Conservation (phyloP, 192 early-diverging fungal species). For the Podila epigama region DNA sequence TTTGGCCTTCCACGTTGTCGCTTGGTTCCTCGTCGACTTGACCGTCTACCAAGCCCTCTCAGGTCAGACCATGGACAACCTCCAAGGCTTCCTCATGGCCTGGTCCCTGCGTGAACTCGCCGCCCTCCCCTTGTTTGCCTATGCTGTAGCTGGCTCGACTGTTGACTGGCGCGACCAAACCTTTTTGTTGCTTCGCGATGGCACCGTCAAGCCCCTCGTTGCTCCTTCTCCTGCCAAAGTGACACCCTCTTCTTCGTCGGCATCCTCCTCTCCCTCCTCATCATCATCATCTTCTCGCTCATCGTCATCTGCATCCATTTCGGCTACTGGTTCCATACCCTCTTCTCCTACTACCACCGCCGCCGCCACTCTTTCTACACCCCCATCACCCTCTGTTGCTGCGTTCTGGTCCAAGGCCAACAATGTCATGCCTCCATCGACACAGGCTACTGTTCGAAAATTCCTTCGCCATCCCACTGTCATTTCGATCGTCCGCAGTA, state of each 20-base stretch:
- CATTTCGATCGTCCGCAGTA: constrained; percentile 45
- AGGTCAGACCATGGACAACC: constrained; percentile 41
- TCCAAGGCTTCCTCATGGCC: constrained; percentile 66
- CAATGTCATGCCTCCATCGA: constrained; percentile 43
- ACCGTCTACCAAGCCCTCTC: constrained; percentile 55
- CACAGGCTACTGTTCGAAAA: constrained; percentile 25
- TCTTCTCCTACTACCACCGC: constrained; percentile 17
- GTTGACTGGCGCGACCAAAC: constrained; percentile 89
- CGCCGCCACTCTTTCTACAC: too few relatives aligned
- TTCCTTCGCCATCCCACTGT: constrained; percentile 47
- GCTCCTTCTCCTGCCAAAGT: background rate
- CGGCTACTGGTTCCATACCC: background rate
- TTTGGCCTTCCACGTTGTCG: constrained; percentile 57
- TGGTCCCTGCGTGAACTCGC: constrained; percentile 86
- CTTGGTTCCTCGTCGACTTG: constrained; percentile 72
- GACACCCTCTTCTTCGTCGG: background rate
- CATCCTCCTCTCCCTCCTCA: background rate
- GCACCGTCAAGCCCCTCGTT: constrained; percentile 62
- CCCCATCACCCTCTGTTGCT: constrained; percentile 6
- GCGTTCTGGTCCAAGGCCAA: constrained; percentile 35
- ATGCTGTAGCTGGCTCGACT: constrained; percentile 80
- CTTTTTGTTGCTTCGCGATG: constrained; percentile 67
- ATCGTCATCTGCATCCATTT: constrained; percentile 2
- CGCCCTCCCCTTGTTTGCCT: constrained; percentile 85
- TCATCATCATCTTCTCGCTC: background rate